phyloP scores from a whole-genome alignment of 1,139 yeast species.

The Blastobotrys capitulatus region DNA sequence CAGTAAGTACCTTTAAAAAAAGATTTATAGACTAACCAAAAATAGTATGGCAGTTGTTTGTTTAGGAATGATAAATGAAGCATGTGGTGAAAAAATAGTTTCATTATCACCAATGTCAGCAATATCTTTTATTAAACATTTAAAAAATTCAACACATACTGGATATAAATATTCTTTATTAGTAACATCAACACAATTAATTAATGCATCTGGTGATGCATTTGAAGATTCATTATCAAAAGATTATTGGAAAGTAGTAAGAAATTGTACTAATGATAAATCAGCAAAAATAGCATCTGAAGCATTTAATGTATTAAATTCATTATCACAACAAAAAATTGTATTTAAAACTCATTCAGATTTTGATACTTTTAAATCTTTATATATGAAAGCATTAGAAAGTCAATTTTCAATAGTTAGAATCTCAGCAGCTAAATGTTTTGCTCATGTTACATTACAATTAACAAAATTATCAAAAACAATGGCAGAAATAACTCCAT shows the following conservation, averaged over 20 bases:
- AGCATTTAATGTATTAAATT: slow-evolving; percentile 26
- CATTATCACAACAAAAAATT: slow-evolving; percentile 19
- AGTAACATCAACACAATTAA: slow-evolving; percentile 23
- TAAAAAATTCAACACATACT: slow-evolving; percentile 26
- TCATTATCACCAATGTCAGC: slow-evolving; percentile 32
- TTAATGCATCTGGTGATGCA: slow-evolving; percentile 28
- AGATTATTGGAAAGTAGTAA: slow-evolving; percentile 32
- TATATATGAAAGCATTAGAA: slow-evolving; percentile 29
- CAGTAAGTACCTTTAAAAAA: slow-evolving; percentile 20
- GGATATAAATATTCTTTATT: slow-evolving; percentile 28
- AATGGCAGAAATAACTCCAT: slow-evolving; percentile 20
- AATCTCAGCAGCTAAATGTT: slow-evolving; percentile 31
- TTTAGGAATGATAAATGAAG: slow-evolving; percentile 23
- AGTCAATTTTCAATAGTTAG: slow-evolving; percentile 27
- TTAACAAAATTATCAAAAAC: slow-evolving; percentile 21
- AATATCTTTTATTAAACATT: slow-evolving; percentile 26
- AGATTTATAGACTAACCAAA: neutral
- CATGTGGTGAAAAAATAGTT: slow-evolving; percentile 21
- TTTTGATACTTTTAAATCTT: slow-evolving; percentile 27
- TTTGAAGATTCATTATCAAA: slow-evolving; percentile 31
- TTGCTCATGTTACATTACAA: slow-evolving; percentile 26
- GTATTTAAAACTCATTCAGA: slow-evolving; percentile 29
- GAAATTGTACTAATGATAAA: slow-evolving; percentile 26
- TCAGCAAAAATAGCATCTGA: slow-evolving; percentile 31
- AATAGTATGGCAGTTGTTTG: slow-evolving; percentile 22